phyloP scores from a whole-genome alignment of 73 alveolate genomes.

The Tetrahymena thermophila region DNA sequence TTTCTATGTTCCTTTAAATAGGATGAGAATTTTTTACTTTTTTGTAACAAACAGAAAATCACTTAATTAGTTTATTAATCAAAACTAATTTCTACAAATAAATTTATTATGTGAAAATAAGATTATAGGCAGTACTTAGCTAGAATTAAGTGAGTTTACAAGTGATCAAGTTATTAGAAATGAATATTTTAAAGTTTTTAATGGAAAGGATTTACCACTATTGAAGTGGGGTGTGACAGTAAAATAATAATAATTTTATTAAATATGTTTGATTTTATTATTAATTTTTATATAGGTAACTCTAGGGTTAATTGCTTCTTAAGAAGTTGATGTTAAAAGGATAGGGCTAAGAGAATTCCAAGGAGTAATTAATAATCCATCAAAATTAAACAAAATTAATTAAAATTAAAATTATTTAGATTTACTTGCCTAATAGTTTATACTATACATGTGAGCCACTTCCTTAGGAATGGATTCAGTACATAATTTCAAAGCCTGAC shows the following conservation, averaged over 20 bases:
- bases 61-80: background rate
- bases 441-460: conserved; percentile 44
- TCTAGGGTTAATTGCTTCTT: background rate
- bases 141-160: conserved; percentile 19
- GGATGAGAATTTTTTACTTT: conserved; percentile 19
- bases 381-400: background rate
- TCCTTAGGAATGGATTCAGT: conserved; percentile 23
- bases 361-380: background rate
- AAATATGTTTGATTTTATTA: background rate
- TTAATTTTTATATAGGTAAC: background rate
- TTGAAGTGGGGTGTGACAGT: background rate
- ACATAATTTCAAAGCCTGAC: background rate
- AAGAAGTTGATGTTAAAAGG: background rate
- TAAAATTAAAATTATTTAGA: conserved; percentile 1
- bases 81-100: background rate
- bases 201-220: background rate
- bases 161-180: conserved; percentile 3
- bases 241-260: background rate
- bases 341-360: conserved; percentile 7
- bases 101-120: background rate
- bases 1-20: background rate
- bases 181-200: conserved; percentile 14
- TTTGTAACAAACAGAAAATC: conserved; percentile 11
- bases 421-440: background rate
- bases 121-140: conserved; percentile 1